Base-by-base conservation (phyloP, 2,329 filamentous ascomycete genomes). In the Microsporum canis region DNA sequence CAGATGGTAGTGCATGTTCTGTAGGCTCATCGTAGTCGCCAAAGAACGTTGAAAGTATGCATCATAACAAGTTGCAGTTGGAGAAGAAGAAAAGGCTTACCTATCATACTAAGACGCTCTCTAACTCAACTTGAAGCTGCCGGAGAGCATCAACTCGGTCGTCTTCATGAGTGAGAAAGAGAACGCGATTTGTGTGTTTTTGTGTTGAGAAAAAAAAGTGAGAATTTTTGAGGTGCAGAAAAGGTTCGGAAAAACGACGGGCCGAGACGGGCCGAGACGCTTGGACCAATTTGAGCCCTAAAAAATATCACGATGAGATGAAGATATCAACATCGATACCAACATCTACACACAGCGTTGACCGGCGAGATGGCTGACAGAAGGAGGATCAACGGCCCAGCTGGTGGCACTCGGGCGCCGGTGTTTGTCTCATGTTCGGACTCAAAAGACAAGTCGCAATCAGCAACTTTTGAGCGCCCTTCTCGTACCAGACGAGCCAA, bases 311-410 rank as follows among this genome's bases (percentile, higher is more conserved):
- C 33, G 47, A 51, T 23, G 12, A 45, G 57, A 6, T 4, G 33
- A 34, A 29, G 38, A 23, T 17, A 5, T 8, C 14, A n/a, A 56
- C 33, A 12, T 10, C 36, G 17, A 41, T 53, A 43, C 14, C 23
- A 56, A 10, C 33, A 27, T 12, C 38, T 27, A 7, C 7, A 38
- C 14, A 34, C 47, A n/a, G 4, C 39, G 45, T 41, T 10, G 49
- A 43, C 43, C 39, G 31, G 33, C 27, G 66, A 68, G 61, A 91
- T 91, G 88, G 79, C 87, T 61, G 94, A 99, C 73, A 84, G 91
- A 73, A 86, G 92, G 76, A 85, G 94, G 68, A 85, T 96, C 66
- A 97, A 97, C 75, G 90, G 90, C 3, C 94, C 94, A 5, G 79
- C 85, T 45, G 88, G 89, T 59, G 83, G 84, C 33, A 97, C 91